Base-by-base conservation (phyloP, 345 rosid genomes). In the Eucalyptus decipiens region DNA sequence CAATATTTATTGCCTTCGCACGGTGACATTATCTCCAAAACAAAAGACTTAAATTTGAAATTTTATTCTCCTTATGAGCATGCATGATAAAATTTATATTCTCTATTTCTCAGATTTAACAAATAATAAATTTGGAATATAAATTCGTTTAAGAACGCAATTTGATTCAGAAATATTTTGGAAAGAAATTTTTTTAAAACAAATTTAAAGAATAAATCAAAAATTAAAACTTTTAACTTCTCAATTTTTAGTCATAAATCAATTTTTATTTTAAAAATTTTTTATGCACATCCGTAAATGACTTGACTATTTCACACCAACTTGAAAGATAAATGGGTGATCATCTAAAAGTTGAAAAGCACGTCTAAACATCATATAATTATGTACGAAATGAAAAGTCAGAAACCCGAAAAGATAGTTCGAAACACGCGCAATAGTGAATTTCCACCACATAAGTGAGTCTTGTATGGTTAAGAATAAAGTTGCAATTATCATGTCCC, bases 261-360 rank as follows among this genome's bases (percentile, higher is more conserved):
- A 49, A 49, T 2, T 49, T 49, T 0, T 2, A 49, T 49, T 49
- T 2, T 1, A 0, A 14, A 49, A 49, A 15, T 15, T 49, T 49
- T 49, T 49, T 0, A 2, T 2, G 6, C 1, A 1, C 6, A 15
- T 0, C 0, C 1, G 0, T 65, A 65, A n/a, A 65, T n/a, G 0
- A 10, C 21, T 65, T 1, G 40, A 65, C 21, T 65, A n/a, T 65
- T 16, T 65, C 37, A n/a, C 34, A 16, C 2, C 17, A 15, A 65
- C 10, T 65, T 3, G 6, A n/a, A 15, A 65, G 37, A 65, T n/a
- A 15, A 28, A 62, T 62, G 21, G 3, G 37, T n/a, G 0, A n/a
- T 4, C 21, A n/a, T 32, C 11, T n/a, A 4, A 7, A 65, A 8
- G 37, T 65, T 15, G 76, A 65, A 65, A 65, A 65, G 37, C 37